Evolutionary conservation across 768 basidiomycete genomes (phyloP).

Genomic region (Atractiella rhizophila): DNA sequence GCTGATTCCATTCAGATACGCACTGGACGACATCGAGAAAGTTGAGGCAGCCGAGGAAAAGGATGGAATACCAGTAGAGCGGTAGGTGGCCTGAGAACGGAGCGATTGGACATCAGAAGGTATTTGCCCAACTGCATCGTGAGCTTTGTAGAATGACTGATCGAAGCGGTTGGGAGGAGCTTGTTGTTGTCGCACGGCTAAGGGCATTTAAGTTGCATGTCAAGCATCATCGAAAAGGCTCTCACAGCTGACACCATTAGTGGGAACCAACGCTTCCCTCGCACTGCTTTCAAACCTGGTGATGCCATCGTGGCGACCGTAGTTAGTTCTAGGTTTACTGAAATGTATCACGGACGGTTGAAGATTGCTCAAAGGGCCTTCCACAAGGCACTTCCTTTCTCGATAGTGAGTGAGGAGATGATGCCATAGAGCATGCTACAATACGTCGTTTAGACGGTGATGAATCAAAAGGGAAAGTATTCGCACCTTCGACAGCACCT

Average conservation of each 20-base stretch:
- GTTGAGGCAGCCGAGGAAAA: constrained; percentile 39
- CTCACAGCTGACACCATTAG: constrained; percentile 9
- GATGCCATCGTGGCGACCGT: constrained; percentile 61
- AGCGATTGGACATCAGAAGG: constrained; percentile 88
- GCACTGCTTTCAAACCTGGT: constrained; percentile 78
- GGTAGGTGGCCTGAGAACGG: constrained; percentile 85
- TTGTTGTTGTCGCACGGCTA: constrained; percentile 34
- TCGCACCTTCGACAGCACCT: constrained; percentile 84
- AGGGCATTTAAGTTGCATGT: constrained; percentile 2
- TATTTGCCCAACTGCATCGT: constrained; percentile 78
- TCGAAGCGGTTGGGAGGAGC: constrained; percentile 90
- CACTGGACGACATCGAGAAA: constrained; percentile 30
- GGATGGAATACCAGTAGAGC: constrained; percentile 69
- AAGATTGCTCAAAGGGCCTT: constrained; percentile 84
- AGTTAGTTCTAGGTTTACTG: constrained; percentile 85
- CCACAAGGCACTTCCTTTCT: constrained; percentile 75
- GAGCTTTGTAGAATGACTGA: constrained; percentile 78
- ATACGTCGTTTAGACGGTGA: not conserved
- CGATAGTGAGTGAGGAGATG: constrained; percentile 96
- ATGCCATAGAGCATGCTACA: constrained; percentile 90
- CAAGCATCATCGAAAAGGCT: not conserved
- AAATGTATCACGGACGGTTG: constrained; percentile 99
- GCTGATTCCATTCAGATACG: constrained; percentile 25
- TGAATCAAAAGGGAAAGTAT: not conserved
- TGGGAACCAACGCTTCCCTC: constrained; percentile 39